Evolutionary conservation across 2,329 filamentous ascomycete species (phyloP).

Genomic region (Mycocentrospora acerina): DNA sequence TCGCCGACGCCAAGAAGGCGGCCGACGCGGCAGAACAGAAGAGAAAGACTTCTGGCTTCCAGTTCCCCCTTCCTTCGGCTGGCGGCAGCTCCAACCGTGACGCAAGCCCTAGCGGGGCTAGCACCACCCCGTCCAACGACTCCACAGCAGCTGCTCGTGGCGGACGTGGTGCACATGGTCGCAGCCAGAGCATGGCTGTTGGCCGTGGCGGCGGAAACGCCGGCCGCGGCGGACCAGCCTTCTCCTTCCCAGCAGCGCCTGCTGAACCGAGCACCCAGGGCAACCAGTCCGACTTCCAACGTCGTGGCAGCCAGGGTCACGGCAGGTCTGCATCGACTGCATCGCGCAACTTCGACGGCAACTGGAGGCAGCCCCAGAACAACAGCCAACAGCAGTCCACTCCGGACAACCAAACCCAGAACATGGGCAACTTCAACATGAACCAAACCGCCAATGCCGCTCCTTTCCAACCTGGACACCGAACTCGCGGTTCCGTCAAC

Average conservation of each 20-base stretch:
- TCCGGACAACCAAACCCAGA: slow-evolving; percentile 47
- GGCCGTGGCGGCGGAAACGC: slow-evolving; percentile 65
- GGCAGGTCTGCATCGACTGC: slow-evolving; percentile 76
- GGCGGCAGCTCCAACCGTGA: slow-evolving; percentile 58
- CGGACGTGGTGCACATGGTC: slow-evolving; percentile 60
- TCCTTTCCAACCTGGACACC: slow-evolving; percentile 90
- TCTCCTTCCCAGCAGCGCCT: slow-evolving; percentile 65
- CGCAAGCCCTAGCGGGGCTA: slow-evolving; percentile 56
- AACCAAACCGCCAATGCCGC: slow-evolving; percentile 69
- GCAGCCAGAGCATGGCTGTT: slow-evolving; percentile 89
- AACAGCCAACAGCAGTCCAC: slow-evolving; percentile 52
- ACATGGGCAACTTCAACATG: slow-evolving; percentile 66
- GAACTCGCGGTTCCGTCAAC: slow-evolving; percentile 79
- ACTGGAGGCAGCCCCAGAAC: slow-evolving; percentile 84
- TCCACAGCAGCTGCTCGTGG: slow-evolving; percentile 38
- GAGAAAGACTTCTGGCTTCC: slow-evolving; percentile 88
- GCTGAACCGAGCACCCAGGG: slow-evolving; percentile 50
- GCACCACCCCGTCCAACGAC: slow-evolving; percentile 20
- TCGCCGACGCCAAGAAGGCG: slow-evolving; percentile 96
- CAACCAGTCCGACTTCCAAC: slow-evolving; percentile 65
- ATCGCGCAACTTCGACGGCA: slow-evolving; percentile 95
- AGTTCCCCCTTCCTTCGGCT: slow-evolving; percentile 80
- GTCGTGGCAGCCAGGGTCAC: slow-evolving; percentile 78
- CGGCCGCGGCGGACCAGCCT: slow-evolving; percentile 67
- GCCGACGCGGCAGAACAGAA: slow-evolving; percentile 97